Percentiles rank a stretch among this genome's conserved stretches.
Conservation (phyloP, 345 rosid species). For the Alliaria petiolata region DNA sequence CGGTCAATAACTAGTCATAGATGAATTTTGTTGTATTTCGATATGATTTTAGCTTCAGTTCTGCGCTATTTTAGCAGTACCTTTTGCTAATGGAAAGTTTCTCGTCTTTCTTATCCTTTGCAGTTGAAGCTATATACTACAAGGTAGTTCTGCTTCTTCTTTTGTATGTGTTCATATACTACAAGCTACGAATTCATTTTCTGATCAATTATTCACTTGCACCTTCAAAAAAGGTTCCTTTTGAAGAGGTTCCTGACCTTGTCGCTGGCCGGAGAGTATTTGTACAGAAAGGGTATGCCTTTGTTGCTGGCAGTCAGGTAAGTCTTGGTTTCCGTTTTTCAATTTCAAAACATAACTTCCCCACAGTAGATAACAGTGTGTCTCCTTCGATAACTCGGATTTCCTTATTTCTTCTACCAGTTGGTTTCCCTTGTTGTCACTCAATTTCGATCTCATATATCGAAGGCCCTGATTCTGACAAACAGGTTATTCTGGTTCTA, state of each 20-base stretch:
- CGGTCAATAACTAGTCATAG: not conserved
- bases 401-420: conserved; percentile 31
- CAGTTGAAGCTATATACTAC: conserved; percentile 68
- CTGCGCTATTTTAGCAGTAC: not conserved
- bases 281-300: conserved; percentile 69
- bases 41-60: not conserved
- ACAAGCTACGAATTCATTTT: not conserved
- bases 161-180: conserved; percentile 12
- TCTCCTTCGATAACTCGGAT: not conserved
- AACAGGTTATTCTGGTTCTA: conserved; percentile 55
- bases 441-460: conserved; percentile 68
- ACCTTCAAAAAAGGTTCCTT: conserved; percentile 64
- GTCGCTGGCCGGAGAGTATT: conserved; percentile 76
- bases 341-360: conserved; percentile 13
- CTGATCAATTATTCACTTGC: not conserved
- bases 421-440: conserved; percentile 84
- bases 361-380: not conserved
- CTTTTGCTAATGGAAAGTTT: conserved; percentile 8
- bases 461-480: conserved; percentile 79
- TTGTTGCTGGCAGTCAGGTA: conserved; percentile 85
- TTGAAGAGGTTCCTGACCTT: conserved; percentile 97
- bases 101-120: conserved; percentile 25
- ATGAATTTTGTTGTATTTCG: not conserved
- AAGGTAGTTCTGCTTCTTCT: conserved; percentile 48
- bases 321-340: not conserved